Evolutionary conservation across 1,284 basidiomycete species (phyloP).

Genomic region (Coniferiporia sulphurascens): DNA sequence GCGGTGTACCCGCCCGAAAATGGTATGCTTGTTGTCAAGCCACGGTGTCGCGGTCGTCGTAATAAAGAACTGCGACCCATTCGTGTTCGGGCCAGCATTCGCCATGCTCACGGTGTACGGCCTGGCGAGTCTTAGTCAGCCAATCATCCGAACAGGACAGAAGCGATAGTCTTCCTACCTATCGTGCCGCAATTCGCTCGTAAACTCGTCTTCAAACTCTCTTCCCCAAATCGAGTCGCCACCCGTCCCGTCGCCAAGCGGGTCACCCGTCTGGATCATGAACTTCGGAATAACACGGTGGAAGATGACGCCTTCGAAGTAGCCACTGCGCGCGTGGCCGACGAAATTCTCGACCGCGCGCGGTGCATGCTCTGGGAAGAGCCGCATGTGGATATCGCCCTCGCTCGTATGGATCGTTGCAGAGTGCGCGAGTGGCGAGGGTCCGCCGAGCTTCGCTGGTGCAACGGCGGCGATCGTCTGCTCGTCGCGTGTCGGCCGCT

Average conservation of each 20-base stretch:
- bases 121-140: slow-evolving; percentile 34
- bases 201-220: slow-evolving; percentile 96
- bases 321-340: slow-evolving; percentile 86
- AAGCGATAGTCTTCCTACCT: slow-evolving; percentile 46
- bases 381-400: slow-evolving; percentile 89
- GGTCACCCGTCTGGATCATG: slow-evolving; percentile 99
- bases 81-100: slow-evolving; percentile 93
- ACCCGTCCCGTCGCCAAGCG: slow-evolving; percentile 96
- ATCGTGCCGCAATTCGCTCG: slow-evolving; percentile 85
- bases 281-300: slow-evolving; percentile 99
- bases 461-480: slow-evolving; percentile 81
- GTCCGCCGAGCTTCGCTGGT: slow-evolving; percentile 45
- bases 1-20: slow-evolving; percentile 76
- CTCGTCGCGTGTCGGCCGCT: slow-evolving; percentile 94
- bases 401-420: slow-evolving; percentile 94
- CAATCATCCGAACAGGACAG: slow-evolving; percentile 6
- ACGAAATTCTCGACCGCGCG: slow-evolving; percentile 98
- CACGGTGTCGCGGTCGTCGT: slow-evolving; percentile 95
- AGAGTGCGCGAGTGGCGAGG: slow-evolving; percentile 63
- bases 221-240: slow-evolving; percentile 92
- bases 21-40: slow-evolving; percentile 96
- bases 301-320: slow-evolving; percentile 93
- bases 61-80: slow-evolving; percentile 98
- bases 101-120: slow-evolving; percentile 99
- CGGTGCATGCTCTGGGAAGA: slow-evolving; percentile 90